These are phyloP conservation scores for Cladophialophora exuberans DNA, from an alignment of 2,329 filamentous ascomycete species.

Conservation along the genomic window DNA sequence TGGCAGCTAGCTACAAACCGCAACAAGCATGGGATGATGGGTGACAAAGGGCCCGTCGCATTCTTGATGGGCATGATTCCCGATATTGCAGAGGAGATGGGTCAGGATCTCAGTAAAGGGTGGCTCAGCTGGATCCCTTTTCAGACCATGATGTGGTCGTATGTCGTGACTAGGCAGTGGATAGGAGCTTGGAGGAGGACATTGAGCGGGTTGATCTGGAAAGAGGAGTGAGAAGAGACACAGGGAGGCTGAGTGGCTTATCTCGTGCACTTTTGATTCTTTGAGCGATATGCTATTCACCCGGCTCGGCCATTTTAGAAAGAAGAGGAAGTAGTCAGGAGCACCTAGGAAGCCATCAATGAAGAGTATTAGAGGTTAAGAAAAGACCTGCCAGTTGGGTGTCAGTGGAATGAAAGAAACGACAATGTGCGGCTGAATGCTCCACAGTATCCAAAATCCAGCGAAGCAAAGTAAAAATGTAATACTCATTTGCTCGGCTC, in stretches of 20 bases:
- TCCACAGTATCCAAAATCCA: background rate
- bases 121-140: constrained; percentile 23
- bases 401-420: too few relatives aligned
- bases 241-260: background rate
- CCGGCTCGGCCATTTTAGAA: too few relatives aligned
- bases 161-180: constrained; percentile 1
- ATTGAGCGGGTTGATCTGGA: constrained; percentile 1
- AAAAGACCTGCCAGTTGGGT: too few relatives aligned
- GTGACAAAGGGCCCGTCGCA: constrained; percentile 28
- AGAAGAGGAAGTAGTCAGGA: too few relatives aligned
- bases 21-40: constrained; percentile 35
- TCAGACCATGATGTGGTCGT: constrained; percentile 15
- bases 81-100: constrained; percentile 19
- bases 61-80: constrained; percentile 23
- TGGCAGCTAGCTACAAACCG: constrained; percentile 31
- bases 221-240: background rate
- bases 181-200: constrained; percentile 17
- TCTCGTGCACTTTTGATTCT: too few relatives aligned
- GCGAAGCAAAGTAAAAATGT: background rate
- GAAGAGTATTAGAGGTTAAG: too few relatives aligned
- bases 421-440: background rate
- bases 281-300: too few relatives aligned
- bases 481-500: background rate
- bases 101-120: constrained; percentile 22
- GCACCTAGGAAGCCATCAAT: too few relatives aligned